phyloP scores from a whole-genome alignment of 2,329 filamentous ascomycete species.

The Botrytis fabae region DNA sequence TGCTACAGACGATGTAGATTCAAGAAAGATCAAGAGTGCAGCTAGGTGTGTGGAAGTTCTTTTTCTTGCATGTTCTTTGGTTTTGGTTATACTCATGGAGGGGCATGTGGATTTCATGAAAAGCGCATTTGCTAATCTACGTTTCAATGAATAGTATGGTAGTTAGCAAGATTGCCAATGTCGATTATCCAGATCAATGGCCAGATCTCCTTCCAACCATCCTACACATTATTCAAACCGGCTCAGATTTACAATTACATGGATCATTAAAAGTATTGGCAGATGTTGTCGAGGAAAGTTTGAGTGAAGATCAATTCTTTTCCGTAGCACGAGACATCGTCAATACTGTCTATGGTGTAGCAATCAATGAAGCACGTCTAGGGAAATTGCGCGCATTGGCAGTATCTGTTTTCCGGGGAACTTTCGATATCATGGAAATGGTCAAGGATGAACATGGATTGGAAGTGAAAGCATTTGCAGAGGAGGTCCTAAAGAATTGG shows the following conservation, averaged over 20 bases:
- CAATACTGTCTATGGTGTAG: constrained; percentile 78
- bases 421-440: constrained; percentile 95
- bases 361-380: constrained; percentile 72
- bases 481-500: constrained; percentile 81
- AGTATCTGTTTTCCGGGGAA: constrained; percentile 84
- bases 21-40: constrained; percentile 85
- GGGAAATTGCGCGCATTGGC: constrained; percentile 78
- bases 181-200: constrained; percentile 95
- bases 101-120: neutral
- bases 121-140: constrained; percentile 21
- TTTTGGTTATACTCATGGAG: neutral
- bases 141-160: constrained; percentile 52
- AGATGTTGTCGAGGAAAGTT: constrained; percentile 88
- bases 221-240: constrained; percentile 72
- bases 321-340: constrained; percentile 82
- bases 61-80: neutral
- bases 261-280: constrained; percentile 84
- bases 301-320: constrained; percentile 96
- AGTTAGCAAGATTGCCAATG: constrained; percentile 90
- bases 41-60: constrained; percentile 63
- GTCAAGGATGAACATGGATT: constrained; percentile 89
- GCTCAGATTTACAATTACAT: constrained; percentile 78
- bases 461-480: constrained; percentile 85
- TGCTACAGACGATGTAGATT: constrained; percentile 66
- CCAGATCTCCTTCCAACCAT: constrained; percentile 81